A percentile compares a stretch with the other conserved stretches of the same genome.
phyloP scores from a whole-genome alignment of 2,329 filamentous ascomycete genomes.

The Trichoderma brevicompactum region DNA sequence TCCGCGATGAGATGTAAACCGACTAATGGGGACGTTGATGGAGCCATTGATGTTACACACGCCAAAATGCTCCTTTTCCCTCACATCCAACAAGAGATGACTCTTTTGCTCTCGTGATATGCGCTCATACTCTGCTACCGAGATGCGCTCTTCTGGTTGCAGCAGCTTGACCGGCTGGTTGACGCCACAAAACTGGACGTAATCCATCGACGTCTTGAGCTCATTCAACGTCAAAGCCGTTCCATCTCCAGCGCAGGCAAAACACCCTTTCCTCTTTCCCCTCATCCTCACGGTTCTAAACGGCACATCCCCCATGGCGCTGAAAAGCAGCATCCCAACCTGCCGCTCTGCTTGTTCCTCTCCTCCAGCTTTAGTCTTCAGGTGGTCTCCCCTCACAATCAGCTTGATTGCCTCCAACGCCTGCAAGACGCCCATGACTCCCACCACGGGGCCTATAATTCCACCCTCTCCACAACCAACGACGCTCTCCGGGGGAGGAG shows the following conservation, averaged over 20 bases:
- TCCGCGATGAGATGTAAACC: conserved; percentile 60
- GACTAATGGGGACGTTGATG: conserved; percentile 65
- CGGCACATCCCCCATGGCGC: conserved; percentile 46
- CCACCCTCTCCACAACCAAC: conserved; percentile 91
- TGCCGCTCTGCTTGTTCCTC: conserved; percentile 33
- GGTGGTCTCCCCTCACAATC: conserved; percentile 54
- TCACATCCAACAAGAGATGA: conserved; percentile 77
- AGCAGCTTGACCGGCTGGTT: conserved; percentile 60
- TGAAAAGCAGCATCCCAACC: conserved; percentile 53
- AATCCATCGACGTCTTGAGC: conserved; percentile 71
- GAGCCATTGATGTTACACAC: conserved; percentile 77
- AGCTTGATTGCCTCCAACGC: conserved; percentile 87
- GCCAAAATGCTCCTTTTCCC: conserved; percentile 82
- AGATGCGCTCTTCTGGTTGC: conserved; percentile 67
- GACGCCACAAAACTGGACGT: conserved; percentile 82
- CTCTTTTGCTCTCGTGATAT: conserved; percentile 31
- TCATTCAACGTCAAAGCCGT: conserved; percentile 63
- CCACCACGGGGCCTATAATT: conserved; percentile 89
- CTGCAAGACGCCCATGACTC: conserved; percentile 90
- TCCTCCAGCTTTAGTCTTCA: conserved; percentile 29
- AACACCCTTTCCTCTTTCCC: conserved; percentile 69
- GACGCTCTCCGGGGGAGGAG: conserved; percentile 81
- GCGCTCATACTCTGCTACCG: conserved; percentile 62
- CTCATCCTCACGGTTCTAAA: conserved; percentile 81
- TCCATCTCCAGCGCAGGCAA: conserved; percentile 67